A percentile compares a stretch with the other conserved stretches of the same genome.
These are phyloP conservation scores for Glycyrrhiza uralensis DNA, from an alignment of 306 rosid genomes.

Conservation along the genomic window DNA sequence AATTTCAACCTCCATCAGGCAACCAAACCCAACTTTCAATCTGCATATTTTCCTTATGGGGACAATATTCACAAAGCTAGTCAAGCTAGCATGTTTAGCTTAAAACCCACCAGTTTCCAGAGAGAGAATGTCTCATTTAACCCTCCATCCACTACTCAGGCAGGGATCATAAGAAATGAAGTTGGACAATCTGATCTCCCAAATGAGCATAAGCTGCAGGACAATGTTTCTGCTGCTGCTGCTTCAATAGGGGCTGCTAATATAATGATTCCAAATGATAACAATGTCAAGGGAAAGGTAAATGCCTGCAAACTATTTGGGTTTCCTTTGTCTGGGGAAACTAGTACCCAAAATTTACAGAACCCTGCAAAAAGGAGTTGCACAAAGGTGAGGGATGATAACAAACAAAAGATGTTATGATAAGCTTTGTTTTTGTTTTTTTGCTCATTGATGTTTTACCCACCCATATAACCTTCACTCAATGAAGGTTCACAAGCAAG, in stretches of 20 bases:
- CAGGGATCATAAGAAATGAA: constrained; percentile 44
- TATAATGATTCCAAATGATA: constrained; percentile 50
- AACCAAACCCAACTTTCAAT: constrained; percentile 52
- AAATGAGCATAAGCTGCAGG: constrained; percentile 52
- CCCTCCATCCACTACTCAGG: constrained; percentile 43
- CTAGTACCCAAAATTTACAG: constrained; percentile 43
- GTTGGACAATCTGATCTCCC: constrained; percentile 44
- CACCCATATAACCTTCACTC: constrained; percentile 45
- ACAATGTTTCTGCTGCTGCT: constrained; percentile 37
- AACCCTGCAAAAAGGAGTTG: constrained; percentile 80
- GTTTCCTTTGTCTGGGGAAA: constrained; percentile 75
- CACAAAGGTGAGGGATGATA: constrained; percentile 81
- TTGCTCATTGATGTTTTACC: constrained; percentile 50
- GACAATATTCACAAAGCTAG: constrained; percentile 52
- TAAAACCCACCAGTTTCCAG: constrained; percentile 42
- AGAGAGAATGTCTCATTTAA: constrained; percentile 44
- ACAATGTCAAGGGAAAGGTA: constrained; percentile 38
- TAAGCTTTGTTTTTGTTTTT: constrained; percentile 28
- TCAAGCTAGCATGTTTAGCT: constrained; percentile 43
- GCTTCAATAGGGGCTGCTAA: constrained; percentile 42
- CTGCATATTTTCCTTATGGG: constrained; percentile 57
- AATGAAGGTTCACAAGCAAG: constrained; percentile 99
- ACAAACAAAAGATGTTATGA: constrained; percentile 41
- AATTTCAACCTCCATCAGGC: constrained; percentile 56
- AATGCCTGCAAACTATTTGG: constrained; percentile 81